Evolutionary conservation across 208 protist species (phyloP), one percentile per base, ranked within the genome.

Genomic region (Jaenimonas drosophilae): DNA sequence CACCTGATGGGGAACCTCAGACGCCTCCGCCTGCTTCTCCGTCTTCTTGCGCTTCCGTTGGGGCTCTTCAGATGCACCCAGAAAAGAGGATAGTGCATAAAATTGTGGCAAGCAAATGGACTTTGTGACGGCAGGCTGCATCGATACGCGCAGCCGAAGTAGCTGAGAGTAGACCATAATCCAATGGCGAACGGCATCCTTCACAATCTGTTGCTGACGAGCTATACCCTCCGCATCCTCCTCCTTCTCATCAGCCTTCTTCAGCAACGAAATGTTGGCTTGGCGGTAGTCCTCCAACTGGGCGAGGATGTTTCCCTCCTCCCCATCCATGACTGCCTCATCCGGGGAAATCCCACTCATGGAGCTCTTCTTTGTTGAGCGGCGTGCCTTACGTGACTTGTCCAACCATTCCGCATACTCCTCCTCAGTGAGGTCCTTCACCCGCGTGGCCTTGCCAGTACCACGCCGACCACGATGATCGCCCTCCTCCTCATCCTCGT

Each of bases 71-170:
- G 47, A 51, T 34, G 1, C 54, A 0, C 46, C 20, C 0, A 62
- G 6, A 36, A 84, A 92, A 32, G 79, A 58, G 1, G 43, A 23
- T n/a, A 57, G 41, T 0, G 83, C 71, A 53, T 92, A 92, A 49
- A 88, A 84, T 60, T 92, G 83, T 31, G 83, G 83, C 36, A 92
- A 42, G 3, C 68, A 49, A 5, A 88, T 61, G 9, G 74, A 64
- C 2, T 70, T 67, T 5, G 63, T 57, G 17, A 92, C 60, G 4
- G 61, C 62, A 0, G 79, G 79, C 57, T 92, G 84, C 30, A 92
- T 49, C 55, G 72, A 64, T 38, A 88, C 66, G 25, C 84, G 75
- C 12, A 89, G 51, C 4, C 66, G 64, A 28, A 92, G 64, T 25
- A 89, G 64, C 42, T 88, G 84, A 0, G 65, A 56, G 53, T 84